Base-by-base conservation (phyloP, 495 filamentous ascomycete species). In the Neurospora sp. region DNA sequence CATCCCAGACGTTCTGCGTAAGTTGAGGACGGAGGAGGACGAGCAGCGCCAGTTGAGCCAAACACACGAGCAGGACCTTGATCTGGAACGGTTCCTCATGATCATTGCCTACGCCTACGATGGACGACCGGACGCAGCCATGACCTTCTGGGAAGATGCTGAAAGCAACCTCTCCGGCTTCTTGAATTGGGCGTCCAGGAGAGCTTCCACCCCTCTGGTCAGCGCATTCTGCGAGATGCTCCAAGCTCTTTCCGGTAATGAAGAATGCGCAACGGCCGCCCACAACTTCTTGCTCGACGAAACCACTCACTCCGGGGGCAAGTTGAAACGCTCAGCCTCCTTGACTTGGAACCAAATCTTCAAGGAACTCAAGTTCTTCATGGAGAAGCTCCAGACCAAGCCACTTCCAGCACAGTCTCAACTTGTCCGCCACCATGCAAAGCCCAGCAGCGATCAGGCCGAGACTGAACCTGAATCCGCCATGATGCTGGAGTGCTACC, bases 151-250 rank as follows among this genome's bases (percentile, higher is more conserved):
- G 95, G 86, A 85, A 65, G 94, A 96, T 74, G 86, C 89, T 3
- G 96, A 98, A 74, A 91, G 92, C 75, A 97, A 97, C 75, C 83
- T 98, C 53, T 90, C 91, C 74, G 96, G 96, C 6, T 99, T 99
- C 78, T 84, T 99, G 73, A 91, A 94, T 71, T 99, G 96, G 96
- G 93, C 95, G 37, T 97, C 96, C 3, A 90, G 90, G 74, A 87
- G 94, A 74, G 93, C 95, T 74, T 96, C 96, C 8, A 97, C 96
- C 7, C 96, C 96, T 20, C 89, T 96, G 39, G 94, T 94, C 70
- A 94, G 93, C 77, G 94, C 94, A 18, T 98, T 98, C 76, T 98
- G 94, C 80, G 97, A 98, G 80, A 91, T 98, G 90, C 85, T 99
- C 10, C 90, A 92, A 76, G 89, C 94, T 2, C 87, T 99, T 69